Evolutionary conservation across 257 asterid species (phyloP), one percentile per base, ranked within the genome.

Genomic region (Solanum piurae): DNA sequence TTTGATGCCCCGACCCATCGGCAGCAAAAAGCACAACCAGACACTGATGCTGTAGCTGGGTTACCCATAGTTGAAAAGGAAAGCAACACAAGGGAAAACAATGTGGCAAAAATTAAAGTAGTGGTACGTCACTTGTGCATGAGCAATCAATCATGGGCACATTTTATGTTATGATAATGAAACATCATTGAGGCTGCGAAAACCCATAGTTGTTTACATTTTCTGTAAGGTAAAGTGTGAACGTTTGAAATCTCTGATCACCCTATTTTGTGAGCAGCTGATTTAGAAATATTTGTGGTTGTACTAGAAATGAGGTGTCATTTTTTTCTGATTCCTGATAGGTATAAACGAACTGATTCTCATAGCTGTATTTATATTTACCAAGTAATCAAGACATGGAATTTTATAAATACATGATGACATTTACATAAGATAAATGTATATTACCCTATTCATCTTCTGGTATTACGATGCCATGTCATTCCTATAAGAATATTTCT

Each of bases 21-120:
- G 91, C 95, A 86, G 87, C 96, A 89, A 85, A 92, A 92, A 89
- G 95, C 90, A 83, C 96, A 93, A 84, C 86, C 89, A 58, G 98
- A 96, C 62, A 84, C 92, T 68, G 99, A 96, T 89, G 91, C 92
- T 85, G 86, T 92, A 88, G 89, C 92, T 87, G 93, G 91, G 75
- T 62, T 90, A 40, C 74, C 93, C 88, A 90, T 89, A 85, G 93
- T 88, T 88, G 98, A 93, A 86, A 95, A 93, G 91, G 99, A 96
- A 89, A 87, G 6, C 88, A 92, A 89, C 88, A 40, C 98, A 74
- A 94, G 96, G 93, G 99, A 97, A 92, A 96, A 94, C 90, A 98
- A 94, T 83, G 98, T 98, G 86, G 99, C 99, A 60, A 98, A 98
- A 92, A 98, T 98, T 90, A 96, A 94, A 95, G 99, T 98, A 74